Evolutionary conservation across 768 basidiomycete species (phyloP).

Genomic region (Dioszegia crocea): DNA sequence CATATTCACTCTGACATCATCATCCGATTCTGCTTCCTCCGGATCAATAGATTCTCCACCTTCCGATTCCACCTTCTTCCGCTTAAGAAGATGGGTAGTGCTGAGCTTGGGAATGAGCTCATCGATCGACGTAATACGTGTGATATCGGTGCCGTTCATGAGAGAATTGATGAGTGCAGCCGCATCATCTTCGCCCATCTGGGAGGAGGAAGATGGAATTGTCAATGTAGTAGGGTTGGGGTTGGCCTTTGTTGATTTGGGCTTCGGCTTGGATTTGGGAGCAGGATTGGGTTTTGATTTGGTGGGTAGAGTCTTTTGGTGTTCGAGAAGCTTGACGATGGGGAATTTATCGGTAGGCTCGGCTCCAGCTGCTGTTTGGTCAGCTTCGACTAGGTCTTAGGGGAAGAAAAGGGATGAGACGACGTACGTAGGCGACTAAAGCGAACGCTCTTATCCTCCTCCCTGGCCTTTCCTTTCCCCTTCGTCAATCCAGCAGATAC

Average conservation of each 20-base stretch:
- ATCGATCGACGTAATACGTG: not conserved
- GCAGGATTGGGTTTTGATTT: conserved; percentile 10
- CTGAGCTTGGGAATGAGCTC: not conserved
- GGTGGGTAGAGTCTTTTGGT: conserved; percentile 20
- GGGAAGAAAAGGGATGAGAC: not conserved
- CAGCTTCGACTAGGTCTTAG: not conserved
- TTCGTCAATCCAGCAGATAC: not conserved
- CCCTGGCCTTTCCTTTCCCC: conserved; percentile 6
- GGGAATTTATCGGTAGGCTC: conserved; percentile 16
- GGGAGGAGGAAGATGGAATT: not conserved
- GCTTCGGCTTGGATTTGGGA: not conserved
- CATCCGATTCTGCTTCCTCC: not conserved
- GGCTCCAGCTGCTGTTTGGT: conserved; percentile 15
- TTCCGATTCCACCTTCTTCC: not conserved
- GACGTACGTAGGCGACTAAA: conserved; percentile 22
- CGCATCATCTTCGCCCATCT: not conserved
- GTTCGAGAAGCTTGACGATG: conserved; percentile 24
- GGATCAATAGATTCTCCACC: conserved; percentile 1
- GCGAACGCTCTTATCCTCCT: conserved; percentile 7
- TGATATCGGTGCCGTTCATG: not conserved
- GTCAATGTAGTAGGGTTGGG: not conserved
- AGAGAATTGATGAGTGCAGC: not conserved
- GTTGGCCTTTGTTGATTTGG: not conserved
- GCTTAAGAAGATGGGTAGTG: not conserved
- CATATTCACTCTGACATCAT: not conserved